phyloP scores from a whole-genome alignment of 306 rosid species.

The Hippophae rhamnoides region DNA sequence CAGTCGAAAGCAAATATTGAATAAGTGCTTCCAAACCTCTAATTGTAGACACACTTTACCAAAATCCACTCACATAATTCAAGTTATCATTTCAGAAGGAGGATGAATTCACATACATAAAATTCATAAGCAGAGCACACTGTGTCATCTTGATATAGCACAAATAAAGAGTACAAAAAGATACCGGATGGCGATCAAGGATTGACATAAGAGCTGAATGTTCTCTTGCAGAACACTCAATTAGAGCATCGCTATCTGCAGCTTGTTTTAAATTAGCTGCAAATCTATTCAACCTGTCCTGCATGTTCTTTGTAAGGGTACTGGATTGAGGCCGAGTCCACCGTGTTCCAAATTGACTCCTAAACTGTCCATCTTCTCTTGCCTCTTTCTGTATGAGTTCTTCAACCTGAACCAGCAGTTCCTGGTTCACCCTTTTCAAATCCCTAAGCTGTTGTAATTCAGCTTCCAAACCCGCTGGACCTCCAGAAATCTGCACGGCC shows the following conservation, averaged over 20 bases:
- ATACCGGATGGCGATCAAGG: slow-evolving; percentile 86
- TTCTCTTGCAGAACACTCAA: slow-evolving; percentile 85
- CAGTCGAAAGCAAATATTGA: too few relatives aligned
- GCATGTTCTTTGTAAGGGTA: slow-evolving; percentile 88
- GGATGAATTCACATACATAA: too few relatives aligned
- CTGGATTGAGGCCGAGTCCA: slow-evolving; percentile 98
- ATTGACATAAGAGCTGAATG: slow-evolving; percentile 74
- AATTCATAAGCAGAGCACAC: too few relatives aligned
- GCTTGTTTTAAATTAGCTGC: slow-evolving; percentile 98
- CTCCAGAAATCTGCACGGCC: slow-evolving; percentile 96
- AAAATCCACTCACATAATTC: too few relatives aligned
- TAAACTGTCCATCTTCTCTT: slow-evolving; percentile 86
- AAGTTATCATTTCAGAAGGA: too few relatives aligned
- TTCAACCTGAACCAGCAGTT: slow-evolving; percentile 75
- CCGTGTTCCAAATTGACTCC: slow-evolving; percentile 85
- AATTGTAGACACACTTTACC: too few relatives aligned
- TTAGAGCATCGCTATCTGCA: slow-evolving; percentile 82
- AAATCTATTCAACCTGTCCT: slow-evolving; percentile 80
- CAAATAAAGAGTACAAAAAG: not conserved
- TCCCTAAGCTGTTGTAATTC: slow-evolving; percentile 92
- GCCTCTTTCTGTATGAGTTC: slow-evolving; percentile 90
- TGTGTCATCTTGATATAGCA: too few relatives aligned
- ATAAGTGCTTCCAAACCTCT: too few relatives aligned
- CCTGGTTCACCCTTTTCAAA: slow-evolving; percentile 89
- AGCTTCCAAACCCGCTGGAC: slow-evolving; percentile 84